phyloP scores from a whole-genome alignment of 1,284 basidiomycete genomes.

The Tilletia walkeri region DNA sequence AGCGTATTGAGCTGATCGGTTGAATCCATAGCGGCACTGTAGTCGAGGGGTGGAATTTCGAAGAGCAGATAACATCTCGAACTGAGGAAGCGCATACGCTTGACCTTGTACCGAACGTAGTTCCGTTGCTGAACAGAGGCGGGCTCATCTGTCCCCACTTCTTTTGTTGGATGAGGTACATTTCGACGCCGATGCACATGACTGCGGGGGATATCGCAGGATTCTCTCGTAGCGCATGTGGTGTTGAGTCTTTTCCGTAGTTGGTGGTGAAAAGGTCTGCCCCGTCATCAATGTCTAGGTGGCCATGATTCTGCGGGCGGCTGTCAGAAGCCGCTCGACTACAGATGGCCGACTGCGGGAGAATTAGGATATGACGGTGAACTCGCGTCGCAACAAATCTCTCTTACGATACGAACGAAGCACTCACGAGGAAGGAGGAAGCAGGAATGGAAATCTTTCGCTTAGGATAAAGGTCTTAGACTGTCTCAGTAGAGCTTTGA shows the following conservation, averaged over 20 bases:
- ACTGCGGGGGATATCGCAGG: neutral
- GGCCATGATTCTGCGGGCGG: neutral
- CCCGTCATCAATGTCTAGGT: neutral
- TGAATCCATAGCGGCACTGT: neutral
- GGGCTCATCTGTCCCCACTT: neutral
- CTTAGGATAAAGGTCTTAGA: neutral
- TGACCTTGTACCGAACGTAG: neutral
- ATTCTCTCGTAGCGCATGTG: neutral
- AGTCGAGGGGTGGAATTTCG: neutral
- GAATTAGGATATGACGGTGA: neutral
- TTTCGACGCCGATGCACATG: neutral
- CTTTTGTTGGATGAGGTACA: neutral
- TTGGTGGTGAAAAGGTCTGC: neutral
- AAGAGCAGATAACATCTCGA: neutral
- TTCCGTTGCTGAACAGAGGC: neutral
- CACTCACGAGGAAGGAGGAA: neutral
- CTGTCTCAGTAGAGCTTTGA: neutral
- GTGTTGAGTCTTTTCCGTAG: neutral
- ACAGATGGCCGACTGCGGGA: neutral
- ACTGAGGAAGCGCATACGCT: neutral
- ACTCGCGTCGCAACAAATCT: neutral
- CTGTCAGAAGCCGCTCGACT: neutral
- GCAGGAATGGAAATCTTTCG: neutral
- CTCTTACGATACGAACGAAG: neutral
- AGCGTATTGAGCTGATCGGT: neutral